A percentile compares a stretch with the other conserved stretches of the same genome.
Evolutionary conservation across 331 rosid genomes (phyloP).

Genomic region (Pyrus hybrid): DNA sequence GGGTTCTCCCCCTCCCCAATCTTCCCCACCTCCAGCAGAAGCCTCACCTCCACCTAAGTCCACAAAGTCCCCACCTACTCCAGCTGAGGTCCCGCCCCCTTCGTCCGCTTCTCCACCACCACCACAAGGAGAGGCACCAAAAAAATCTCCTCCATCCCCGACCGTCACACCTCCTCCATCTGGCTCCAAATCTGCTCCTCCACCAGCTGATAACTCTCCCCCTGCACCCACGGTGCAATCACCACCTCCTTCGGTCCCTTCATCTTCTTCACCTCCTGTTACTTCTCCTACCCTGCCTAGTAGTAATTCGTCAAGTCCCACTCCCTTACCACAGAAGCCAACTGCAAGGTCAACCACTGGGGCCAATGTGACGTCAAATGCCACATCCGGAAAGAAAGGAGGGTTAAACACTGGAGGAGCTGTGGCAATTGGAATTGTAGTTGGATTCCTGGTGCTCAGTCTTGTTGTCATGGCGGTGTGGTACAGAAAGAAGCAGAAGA

Average conservation of each 20-base stretch:
- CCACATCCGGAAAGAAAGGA: slow-evolving; percentile 22
- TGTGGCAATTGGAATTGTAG: slow-evolving; percentile 59
- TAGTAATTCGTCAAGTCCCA: slow-evolving; percentile 29
- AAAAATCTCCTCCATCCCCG: slow-evolving; percentile 42
- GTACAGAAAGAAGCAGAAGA: slow-evolving; percentile 57
- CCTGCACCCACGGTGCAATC: slow-evolving; percentile 39
- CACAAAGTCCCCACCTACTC: slow-evolving; percentile 56
- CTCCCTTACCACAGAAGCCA: slow-evolving; percentile 44
- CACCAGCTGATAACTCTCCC: slow-evolving; percentile 21
- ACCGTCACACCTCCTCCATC: slow-evolving; percentile 42
- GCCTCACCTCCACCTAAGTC: slow-evolving; percentile 36
- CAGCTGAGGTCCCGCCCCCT: slow-evolving; percentile 43
- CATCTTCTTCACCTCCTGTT: slow-evolving; percentile 54
- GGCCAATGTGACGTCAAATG: slow-evolving; percentile 1
- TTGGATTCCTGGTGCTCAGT: slow-evolving; percentile 62
- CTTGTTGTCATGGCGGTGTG: slow-evolving; percentile 58
- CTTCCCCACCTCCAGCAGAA: slow-evolving; percentile 40
- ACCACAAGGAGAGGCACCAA: slow-evolving; percentile 33
- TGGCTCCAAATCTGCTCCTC: slow-evolving; percentile 40
- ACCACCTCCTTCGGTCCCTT: slow-evolving; percentile 58
- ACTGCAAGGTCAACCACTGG: slow-evolving; percentile 41
- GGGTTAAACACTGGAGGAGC: slow-evolving; percentile 44
- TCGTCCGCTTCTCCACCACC: slow-evolving; percentile 46
- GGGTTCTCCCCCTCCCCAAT: slow-evolving; percentile 53
- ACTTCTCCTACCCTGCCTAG: slow-evolving; percentile 34